Conservation (phyloP, 495 filamentous ascomycete species). For the Rostrohypoxylon terebratum region DNA sequence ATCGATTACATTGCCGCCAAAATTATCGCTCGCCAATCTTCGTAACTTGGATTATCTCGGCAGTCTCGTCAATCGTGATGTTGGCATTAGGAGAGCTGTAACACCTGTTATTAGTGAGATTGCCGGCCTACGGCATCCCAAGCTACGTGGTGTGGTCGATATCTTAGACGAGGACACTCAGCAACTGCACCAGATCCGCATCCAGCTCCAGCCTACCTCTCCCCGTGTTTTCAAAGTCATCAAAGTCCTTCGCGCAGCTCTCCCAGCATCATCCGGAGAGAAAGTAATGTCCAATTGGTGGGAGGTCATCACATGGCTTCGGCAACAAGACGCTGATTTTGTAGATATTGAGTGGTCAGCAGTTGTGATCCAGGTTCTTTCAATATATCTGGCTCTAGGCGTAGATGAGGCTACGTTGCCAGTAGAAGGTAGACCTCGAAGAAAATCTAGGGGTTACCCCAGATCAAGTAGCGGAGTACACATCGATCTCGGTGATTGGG, state of each 20-base stretch:
- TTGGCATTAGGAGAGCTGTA: conserved; percentile 47
- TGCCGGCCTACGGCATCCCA: conserved; percentile 57
- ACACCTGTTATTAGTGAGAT: conserved; percentile 53
- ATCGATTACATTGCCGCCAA: conserved; percentile 64
- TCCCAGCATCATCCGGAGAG: conserved; percentile 71
- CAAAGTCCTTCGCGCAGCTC: conserved; percentile 69
- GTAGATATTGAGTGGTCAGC: conserved; percentile 82
- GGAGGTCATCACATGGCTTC: conserved; percentile 77
- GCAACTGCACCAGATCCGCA: conserved; percentile 70
- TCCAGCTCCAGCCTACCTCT: conserved; percentile 74
- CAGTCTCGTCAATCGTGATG: conserved; percentile 47
- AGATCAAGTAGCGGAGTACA: conserved; percentile 50
- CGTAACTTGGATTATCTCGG: conserved; percentile 56
- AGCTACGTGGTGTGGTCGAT: conserved; percentile 69
- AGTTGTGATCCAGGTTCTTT: conserved; percentile 75
- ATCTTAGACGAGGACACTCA: conserved; percentile 69
- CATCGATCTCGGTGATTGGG: conserved; percentile 53
- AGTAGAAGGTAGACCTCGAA: conserved; percentile 32
- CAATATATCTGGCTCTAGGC: conserved; percentile 58
- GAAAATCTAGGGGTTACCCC: conserved; percentile 44
- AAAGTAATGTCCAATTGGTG: conserved; percentile 78
- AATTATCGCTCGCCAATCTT: conserved; percentile 52
- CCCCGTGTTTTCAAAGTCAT: conserved; percentile 69
- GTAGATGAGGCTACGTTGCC: conserved; percentile 35
- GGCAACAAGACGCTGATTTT: conserved; percentile 59